Base-by-base conservation (phyloP, 2,329 filamentous ascomycete genomes). In the Cucurbitaria berberidis region DNA sequence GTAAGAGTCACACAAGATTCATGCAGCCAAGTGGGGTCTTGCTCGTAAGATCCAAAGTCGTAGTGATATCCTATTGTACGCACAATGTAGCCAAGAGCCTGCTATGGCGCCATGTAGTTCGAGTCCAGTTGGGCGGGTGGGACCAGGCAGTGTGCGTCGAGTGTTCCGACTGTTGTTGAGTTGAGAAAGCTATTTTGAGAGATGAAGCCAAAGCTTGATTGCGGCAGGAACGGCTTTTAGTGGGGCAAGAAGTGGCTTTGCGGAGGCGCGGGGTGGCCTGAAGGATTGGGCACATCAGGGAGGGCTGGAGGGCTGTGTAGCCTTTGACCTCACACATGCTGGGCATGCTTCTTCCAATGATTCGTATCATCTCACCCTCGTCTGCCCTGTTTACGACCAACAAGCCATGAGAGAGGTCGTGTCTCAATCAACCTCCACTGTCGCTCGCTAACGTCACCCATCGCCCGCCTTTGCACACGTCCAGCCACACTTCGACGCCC, bases 151-250 rank as follows among this genome's bases (percentile, higher is more conserved):
- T n/a, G n/a, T n/a, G n/a, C n/a, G n/a, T n/a, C n/a, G n/a, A n/a
- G n/a, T n/a, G n/a, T 11, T 30, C 27, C 11, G 10, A 11, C 6
- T 30, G 16, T 11, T 38, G n/a, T 10, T n/a, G 16, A 5, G 13
- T n/a, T 3, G 13, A n/a, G 32, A 24, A 32, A 40, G 32, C 51
- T 54, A 54, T 54, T 51, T 54, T 45, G 51, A 32, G 51, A 42
- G 4, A 39, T 15, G 38, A n/a, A 35, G 46, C 34, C 18, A 49
- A 45, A 51, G 55, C 47, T 48, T 45, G 29, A 43, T 44, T 35
- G 44, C 46, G 48, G 53, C 56, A 66, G 63, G 57, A 60, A 64
- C 63, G 55, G 56, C 42, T 52, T 48, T 36, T 38, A 48, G 58
- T 53, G 62, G 60, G 57, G 60, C 52, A 42, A 18, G n/a, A n/a